Percentiles rank a stretch among this genome's conserved stretches.
Conservation (phyloP, 2,329 filamentous ascomycete genomes). For the Beauveria asiatica region DNA sequence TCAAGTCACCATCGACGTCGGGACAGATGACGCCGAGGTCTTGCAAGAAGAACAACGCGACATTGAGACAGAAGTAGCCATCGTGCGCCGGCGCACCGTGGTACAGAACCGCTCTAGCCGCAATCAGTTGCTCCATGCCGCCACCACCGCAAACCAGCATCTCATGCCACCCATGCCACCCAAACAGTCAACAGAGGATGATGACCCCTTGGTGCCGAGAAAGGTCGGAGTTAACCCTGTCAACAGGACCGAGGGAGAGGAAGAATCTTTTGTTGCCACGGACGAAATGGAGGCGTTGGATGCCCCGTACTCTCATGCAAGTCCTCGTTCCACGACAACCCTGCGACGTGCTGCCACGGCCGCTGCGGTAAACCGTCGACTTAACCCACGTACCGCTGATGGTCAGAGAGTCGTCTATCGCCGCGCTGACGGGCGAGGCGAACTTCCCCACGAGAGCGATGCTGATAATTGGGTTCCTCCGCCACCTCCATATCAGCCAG, state of each 20-base stretch:
- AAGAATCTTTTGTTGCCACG: conserved; percentile 32
- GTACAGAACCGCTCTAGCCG: conserved; percentile 48
- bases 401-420: conserved; percentile 52
- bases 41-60: conserved; percentile 67
- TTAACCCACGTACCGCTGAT: conserved; percentile 50
- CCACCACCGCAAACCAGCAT: conserved; percentile 31
- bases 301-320: conserved; percentile 63
- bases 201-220: conserved; percentile 46
- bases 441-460: conserved; percentile 78
- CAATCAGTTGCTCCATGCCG: conserved; percentile 39
- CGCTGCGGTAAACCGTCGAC: conserved; percentile 63
- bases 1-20: conserved; percentile 65
- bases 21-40: conserved; percentile 58
- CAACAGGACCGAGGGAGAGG: conserved; percentile 24
- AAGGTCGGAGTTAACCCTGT: conserved; percentile 29
- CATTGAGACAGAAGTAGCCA: conserved; percentile 68
- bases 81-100: conserved; percentile 66
- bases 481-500: conserved; percentile 68
- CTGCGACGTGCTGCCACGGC: conserved; percentile 66
- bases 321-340: conserved; percentile 60
- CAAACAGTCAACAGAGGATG: conserved; percentile 24
- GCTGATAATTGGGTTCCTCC: conserved; percentile 85
- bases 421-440: conserved; percentile 59
- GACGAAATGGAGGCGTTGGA: conserved; percentile 57
- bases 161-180: conserved; percentile 24